phyloP scores from a whole-genome alignment of 352 stramenopile species.

The Globisporangium perplexum region DNA sequence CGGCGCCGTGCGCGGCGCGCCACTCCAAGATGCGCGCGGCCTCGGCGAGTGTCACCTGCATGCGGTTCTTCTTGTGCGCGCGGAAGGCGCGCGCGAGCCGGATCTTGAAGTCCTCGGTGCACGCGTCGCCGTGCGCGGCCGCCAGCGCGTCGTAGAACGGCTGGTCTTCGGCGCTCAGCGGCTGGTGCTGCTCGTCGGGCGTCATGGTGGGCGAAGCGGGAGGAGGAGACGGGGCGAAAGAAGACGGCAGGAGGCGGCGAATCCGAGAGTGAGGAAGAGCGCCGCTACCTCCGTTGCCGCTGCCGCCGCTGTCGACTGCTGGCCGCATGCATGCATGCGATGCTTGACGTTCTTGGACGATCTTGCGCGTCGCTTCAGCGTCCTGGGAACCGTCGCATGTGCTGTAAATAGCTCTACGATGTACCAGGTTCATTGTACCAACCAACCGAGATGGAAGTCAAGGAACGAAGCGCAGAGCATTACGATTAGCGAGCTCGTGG shows the following conservation, averaged over 20 bases:
- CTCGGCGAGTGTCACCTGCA: conserved; percentile 58
- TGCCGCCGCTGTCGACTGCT: not conserved
- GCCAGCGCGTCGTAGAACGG: conserved; percentile 54
- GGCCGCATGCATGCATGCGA: not conserved
- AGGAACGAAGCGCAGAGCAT: too few species aligned
- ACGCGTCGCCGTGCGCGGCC: conserved; percentile 38
- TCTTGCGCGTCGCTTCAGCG: too few species aligned
- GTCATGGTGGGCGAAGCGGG: conserved; percentile 13
- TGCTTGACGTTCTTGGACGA: not conserved
- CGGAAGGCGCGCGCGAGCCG: conserved; percentile 56
- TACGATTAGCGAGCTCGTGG: too few species aligned
- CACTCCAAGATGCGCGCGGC: conserved; percentile 59
- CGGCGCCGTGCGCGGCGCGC: conserved; percentile 34
- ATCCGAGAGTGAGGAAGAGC: not conserved
- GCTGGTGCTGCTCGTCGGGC: conserved; percentile 39
- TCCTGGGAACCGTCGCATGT: too few species aligned
- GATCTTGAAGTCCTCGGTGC: conserved; percentile 58
- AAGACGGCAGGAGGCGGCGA: not conserved
- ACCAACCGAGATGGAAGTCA: too few species aligned
- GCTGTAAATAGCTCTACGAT: not conserved
- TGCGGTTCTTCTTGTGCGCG: conserved; percentile 58
- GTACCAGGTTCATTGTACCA: too few species aligned
- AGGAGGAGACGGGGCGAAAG: not conserved
- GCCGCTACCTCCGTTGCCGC: not conserved
- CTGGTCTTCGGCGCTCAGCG: conserved; percentile 45